Percentiles rank a stretch among this genome's conserved stretches.
These are phyloP conservation scores for Stemphylium lycopersici DNA, from an alignment of 2,329 filamentous ascomycete species.

Conservation along the genomic window DNA sequence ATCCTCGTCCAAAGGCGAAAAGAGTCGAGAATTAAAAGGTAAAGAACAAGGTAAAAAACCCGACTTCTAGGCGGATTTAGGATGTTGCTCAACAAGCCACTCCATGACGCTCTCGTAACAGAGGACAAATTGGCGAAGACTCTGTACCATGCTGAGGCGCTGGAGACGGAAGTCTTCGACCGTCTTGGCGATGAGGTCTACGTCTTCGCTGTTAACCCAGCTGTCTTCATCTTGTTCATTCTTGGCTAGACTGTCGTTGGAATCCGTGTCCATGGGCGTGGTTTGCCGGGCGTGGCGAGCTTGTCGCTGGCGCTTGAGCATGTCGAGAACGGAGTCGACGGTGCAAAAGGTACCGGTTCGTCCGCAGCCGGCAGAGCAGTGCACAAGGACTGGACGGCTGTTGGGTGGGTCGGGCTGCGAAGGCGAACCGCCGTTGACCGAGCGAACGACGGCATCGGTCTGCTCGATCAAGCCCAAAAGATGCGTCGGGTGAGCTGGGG, in stretches of 20 bases:
- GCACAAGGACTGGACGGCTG: conserved; percentile 80
- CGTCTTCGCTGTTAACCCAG: conserved; percentile 72
- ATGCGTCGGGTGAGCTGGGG: conserved; percentile 85
- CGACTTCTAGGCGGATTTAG: conserved; percentile 36
- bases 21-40: no score
- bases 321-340: conserved; percentile 93
- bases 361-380: conserved; percentile 95
- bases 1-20: no score
- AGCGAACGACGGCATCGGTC: conserved; percentile 72
- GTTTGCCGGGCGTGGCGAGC: conserved; percentile 42
- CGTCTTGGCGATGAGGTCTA: conserved; percentile 83
- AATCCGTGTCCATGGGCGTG: conserved; percentile 52
- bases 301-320: conserved; percentile 83
- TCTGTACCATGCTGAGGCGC: conserved; percentile 95
- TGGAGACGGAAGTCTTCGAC: conserved; percentile 91
- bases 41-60: neutral
- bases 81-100: conserved; percentile 68
- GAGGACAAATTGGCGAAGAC: conserved; percentile 87
- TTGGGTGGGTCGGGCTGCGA: conserved; percentile 61
- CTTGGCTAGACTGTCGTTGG: conserved; percentile 19
- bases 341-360: conserved; percentile 97
- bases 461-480: conserved; percentile 89
- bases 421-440: conserved; percentile 55
- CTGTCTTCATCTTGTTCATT: conserved; percentile 54
- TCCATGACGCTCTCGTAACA: conserved; percentile 96